Conservation (phyloP, 306 rosid genomes). For the Gillenia trifoliata region DNA sequence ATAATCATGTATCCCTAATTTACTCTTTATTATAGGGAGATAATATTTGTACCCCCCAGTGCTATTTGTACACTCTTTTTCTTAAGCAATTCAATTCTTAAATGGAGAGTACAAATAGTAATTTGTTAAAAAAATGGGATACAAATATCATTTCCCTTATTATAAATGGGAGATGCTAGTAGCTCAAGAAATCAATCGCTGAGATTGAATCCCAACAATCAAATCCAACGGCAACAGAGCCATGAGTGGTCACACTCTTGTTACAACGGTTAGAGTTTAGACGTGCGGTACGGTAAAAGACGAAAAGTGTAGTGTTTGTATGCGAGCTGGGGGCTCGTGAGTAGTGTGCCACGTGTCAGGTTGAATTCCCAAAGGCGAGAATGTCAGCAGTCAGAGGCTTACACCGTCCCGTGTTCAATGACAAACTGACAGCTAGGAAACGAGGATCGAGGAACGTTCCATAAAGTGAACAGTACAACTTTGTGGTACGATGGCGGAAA, state of each 20-base stretch:
- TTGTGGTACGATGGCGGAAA: neutral
- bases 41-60: no score
- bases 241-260: neutral
- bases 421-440: neutral
- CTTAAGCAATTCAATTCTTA: no score
- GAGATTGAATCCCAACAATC: neutral
- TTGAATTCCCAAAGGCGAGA: neutral
- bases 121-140: no score
- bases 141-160: no score
- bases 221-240: neutral
- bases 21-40: no score
- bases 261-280: slow-evolving; percentile 3
- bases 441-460: slow-evolving; percentile 14
- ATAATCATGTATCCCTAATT: no score
- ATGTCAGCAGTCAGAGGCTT: slow-evolving; percentile 1
- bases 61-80: no score
- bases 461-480: neutral
- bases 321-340: neutral
- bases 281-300: neutral
- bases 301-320: neutral
- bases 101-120: no score
- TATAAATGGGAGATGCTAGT: no score
- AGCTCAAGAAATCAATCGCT: neutral
- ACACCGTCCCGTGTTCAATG: neutral
- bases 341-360: slow-evolving; percentile 7